Evolutionary conservation across 2,329 filamentous ascomycete genomes (phyloP), one percentile per base, ranked within the genome.

Genomic region (Thielaviopsis punctulata): DNA sequence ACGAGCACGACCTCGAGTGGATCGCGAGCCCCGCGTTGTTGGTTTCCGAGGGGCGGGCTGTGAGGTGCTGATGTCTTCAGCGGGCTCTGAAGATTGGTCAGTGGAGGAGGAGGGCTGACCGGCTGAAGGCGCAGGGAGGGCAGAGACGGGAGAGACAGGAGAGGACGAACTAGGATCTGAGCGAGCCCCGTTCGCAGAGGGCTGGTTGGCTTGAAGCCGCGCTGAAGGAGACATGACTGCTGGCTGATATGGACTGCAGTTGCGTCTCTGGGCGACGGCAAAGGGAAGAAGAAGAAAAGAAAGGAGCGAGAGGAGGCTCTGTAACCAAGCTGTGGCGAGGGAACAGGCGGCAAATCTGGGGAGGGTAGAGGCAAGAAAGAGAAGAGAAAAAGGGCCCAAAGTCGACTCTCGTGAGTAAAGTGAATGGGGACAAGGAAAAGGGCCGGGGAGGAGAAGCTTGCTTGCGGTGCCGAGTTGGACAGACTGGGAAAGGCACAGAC

Each of bases 21-120:
- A 60, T 58, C 61, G 59, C 43, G 62, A 60, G 51, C 61, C 62
- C 57, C 64, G 44, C 59, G 60, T 62, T 62, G 55, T 21, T 7
- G 52, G 21, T 22, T 49, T 49, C 30, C 33, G 48, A 10, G 48
- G 5, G 24, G 47, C 41, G 47, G 47, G 24, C 9, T 21, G 13
- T 10, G 48, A 23, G 18, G 25, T 25, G 27, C 24, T 13, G 30
- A 36, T 15, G 3, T 36, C 19, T 45, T 23, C 41, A 45, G 19
- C 41, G 19, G 41, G 41, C 41, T 45, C 19, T 45, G 41, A 21
- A 23, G 18, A 22, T 23, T 45, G 8, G 19, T 45, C 8, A 19
- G 19, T 10, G 18, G 41, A 3, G 41, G 41, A 21, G 18, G 22
- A 10, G 33, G 33, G 10, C 10, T 10, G 33, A 36, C 33, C 33